Base-by-base conservation (phyloP, 108 stramenopile species). In the Fistulifera solaris region DNA sequence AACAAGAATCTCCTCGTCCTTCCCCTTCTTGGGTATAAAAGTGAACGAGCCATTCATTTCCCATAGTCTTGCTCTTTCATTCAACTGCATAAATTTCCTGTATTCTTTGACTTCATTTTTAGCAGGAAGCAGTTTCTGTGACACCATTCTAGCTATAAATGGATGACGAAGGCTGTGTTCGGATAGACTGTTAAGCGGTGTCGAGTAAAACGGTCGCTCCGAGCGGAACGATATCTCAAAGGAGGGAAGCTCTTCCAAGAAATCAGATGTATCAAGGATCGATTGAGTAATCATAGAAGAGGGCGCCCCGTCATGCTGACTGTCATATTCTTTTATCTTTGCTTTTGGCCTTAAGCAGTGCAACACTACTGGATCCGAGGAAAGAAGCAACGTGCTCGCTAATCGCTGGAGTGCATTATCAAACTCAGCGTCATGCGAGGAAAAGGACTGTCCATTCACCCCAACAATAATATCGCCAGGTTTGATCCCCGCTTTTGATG, bases 21-120 rank as follows among this genome's bases (percentile, higher is more conserved):
- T 63, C 53, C 40, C 71, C 63, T 39, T 61, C 69, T 10, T 52
- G 66, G 16, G 73, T 58, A 5, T 56, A 54, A 16, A 38, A 39
- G 25, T 14, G 39, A 49, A 72, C 0, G 84, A 72, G 43, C 72
- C 54, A 35, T 63, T 70, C 16, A 73, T 62, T 59, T 89, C 84
- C 84, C 84, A 86, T 63, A 86, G 81, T 39, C 80, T 65, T 1
- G 88, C 61, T 44, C 88, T 72, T 46, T 77, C 73, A 4, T 69
- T 77, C 45, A 81, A 76, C 23, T 77, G 59, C 22, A 62, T 54
- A 24, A 89, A 48, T 59, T 62, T 71, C 42, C 59, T 54, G 2
- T 79, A 83, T 38, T 71, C 61, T 7, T 52, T 27, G 25, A 47
- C 21, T 61, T 78, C 68, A 40, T 85, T 78, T 24, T 59, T 51